Evolutionary conservation across 805 yeast species (phyloP), one percentile per base, ranked within the genome.

Genomic region (Metschnikowia proteae): DNA sequence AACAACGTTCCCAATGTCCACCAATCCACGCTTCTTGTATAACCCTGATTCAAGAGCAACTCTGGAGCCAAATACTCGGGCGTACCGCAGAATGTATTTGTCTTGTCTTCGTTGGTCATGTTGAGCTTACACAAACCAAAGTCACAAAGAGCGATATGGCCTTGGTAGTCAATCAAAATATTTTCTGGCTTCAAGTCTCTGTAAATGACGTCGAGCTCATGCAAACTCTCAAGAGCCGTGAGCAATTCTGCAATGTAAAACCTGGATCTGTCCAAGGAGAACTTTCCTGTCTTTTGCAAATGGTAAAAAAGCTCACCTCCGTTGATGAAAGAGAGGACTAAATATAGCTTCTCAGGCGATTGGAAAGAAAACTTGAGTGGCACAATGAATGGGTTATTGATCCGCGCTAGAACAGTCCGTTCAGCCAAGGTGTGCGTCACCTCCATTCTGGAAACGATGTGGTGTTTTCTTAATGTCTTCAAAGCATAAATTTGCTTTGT

Each of bases 11-110:
- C 99, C 58, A 94, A 74, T 1, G 99, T 94, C 99, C 99, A 94
- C 92, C 97, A 94, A 68, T 94, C 99, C 23, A 94, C 98, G 7
- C 86, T 86, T 65, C 96, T 83, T 2, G 98, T 90, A 67, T 94
- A 94, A 1, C 98, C 98, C 64, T 88, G 90, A 43, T 95, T 94
- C 59, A 90, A 73, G 43, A 94, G 73, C 57, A 94, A 74, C 68
- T 94, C 99, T 1, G 99, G 99, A 1, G 98, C 97, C 57, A 94
- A 75, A 67, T 94, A 94, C 68, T 94, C 98, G 0, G 98, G 98
- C 0, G 99, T 94, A 36, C 99, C 99, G 69, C 99, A 94, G 65
- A 94, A 94, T 0, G 99, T 94, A 60, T 85, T 86, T 1, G 89
- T 84, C 67, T 87, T 87, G 60, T 90, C 96, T 52, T 87, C 85